A percentile compares a stretch with the other conserved stretches of the same genome.
These are phyloP conservation scores for baker's yeast (Saccharomyces cerevisiae) DNA, from an alignment of 805 yeast species.

Conservation along the genomic window DNA sequence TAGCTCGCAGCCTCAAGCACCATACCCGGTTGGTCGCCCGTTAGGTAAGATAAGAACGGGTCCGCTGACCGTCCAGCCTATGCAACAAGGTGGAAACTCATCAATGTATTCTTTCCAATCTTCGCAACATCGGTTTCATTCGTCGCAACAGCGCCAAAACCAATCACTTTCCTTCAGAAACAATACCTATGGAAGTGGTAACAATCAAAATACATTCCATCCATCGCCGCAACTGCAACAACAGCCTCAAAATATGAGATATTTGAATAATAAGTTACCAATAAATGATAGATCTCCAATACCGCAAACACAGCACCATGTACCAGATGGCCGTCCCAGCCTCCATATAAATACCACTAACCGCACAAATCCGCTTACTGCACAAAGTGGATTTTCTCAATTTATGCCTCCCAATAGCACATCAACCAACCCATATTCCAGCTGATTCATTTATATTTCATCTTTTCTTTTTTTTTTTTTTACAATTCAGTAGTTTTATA, in stretches of 20 bases:
- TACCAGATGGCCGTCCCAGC: constrained; percentile 1
- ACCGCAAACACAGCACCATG: constrained; percentile 3
- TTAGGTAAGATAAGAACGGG: background rate
- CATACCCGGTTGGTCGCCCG: background rate
- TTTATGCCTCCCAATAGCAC: constrained; percentile 24
- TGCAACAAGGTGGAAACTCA: background rate
- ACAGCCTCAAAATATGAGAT: constrained; percentile 1
- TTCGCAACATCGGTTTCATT: background rate
- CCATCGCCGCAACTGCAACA: constrained; percentile 5
- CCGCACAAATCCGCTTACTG: constrained; percentile 3
- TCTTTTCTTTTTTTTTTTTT: background rate
- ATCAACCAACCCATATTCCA: constrained; percentile 24
- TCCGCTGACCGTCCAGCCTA: background rate
- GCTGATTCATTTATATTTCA: background rate
- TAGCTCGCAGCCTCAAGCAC: background rate
- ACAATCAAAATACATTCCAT: background rate
- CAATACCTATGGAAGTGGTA: background rate
- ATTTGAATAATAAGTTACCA: background rate
- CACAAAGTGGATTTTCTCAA: constrained; percentile 27
- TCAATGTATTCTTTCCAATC: background rate
- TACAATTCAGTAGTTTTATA: background rate
- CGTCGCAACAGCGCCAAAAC: background rate
- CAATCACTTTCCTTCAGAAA: background rate
- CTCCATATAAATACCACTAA: constrained; percentile 2
- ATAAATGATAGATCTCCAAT: background rate